Evolutionary conservation across 1,284 basidiomycete genomes (phyloP), one percentile per base, ranked within the genome.

Genomic region (Cryptococcus sp.): DNA sequence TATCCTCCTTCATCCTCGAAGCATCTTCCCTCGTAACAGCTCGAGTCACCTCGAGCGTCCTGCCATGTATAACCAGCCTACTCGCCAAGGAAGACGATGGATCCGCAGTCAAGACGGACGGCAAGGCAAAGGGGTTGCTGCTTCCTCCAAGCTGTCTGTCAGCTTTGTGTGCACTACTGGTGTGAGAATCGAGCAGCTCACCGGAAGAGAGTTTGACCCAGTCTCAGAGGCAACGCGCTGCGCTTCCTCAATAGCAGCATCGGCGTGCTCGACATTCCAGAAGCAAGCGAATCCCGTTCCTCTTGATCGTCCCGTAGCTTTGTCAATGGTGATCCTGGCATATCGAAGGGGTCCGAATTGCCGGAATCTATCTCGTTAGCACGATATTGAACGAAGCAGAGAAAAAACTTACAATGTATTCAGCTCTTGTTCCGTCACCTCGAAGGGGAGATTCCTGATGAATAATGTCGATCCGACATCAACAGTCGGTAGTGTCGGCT

Each of bases 221-320:
- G 72, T 74, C 70, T 88, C 86, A 37, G 75, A 65, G 21, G 80
- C 80, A 5, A 91, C 75, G 4, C 85, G 76, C 34, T 87, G 83
- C 41, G 90, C 87, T 65, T 91, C 87, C 45, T 82, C 79, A 28
- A 97, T 79, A 3, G 84, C 89, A 50, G 83, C 83, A 60, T 94
- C 86, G 4, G 93, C 94, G 55, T 94, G 86, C 52, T 84, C 86
- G 54, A 80, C 82, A 56, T 94, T 91, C 94, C 94, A 97, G 75
- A 95, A 97, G 71, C 92, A 97, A 0, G 87, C 91, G 68, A 99
- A 99, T 0, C 91, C 95, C 0, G 92, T 97, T 9, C 95, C 95
- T 41, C 90, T 80, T 26, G 92, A 90, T 42, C 91, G 84, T 18
- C 85, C 87, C 1, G 86, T 90, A 1, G 79, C 80, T 16, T 77